phyloP scores from a whole-genome alignment of 805 yeast species.

The Jamesozyma piceae region DNA sequence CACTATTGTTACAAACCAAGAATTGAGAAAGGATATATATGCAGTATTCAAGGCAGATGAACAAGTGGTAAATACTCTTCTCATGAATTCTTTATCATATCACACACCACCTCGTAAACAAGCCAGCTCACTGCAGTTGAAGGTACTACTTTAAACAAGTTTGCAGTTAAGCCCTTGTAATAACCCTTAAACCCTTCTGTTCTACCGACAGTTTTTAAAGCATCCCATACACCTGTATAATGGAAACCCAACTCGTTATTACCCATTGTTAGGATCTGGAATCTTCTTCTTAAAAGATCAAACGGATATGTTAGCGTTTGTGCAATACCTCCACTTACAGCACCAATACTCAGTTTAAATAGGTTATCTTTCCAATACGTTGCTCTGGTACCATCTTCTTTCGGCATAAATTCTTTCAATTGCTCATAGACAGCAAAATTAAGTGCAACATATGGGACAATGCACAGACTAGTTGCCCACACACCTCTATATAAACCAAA shows the following conservation, averaged over 20 bases:
- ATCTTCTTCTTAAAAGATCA: conserved; percentile 78
- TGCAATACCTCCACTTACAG: conserved; percentile 78
- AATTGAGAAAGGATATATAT: background rate
- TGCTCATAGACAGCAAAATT: conserved; percentile 87
- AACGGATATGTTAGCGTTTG: conserved; percentile 88
- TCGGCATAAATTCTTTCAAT: conserved; percentile 48
- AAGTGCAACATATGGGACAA: conserved; percentile 91
- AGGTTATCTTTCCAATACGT: conserved; percentile 31
- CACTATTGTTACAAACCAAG: background rate
- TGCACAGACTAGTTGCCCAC: conserved; percentile 85
- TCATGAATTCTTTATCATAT: background rate
- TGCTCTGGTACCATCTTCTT: conserved; percentile 10
- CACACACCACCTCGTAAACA: conserved; percentile 55
- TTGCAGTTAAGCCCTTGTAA: conserved; percentile 80
- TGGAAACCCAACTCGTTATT: conserved; percentile 64
- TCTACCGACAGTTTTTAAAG: conserved; percentile 56
- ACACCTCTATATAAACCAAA: conserved; percentile 74
- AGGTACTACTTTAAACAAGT: conserved; percentile 75
- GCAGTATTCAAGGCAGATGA: background rate
- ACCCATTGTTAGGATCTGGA: conserved; percentile 83
- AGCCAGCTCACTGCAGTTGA: conserved; percentile 95
- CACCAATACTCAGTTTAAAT: conserved; percentile 66
- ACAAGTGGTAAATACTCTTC: background rate
- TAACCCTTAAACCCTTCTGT: conserved; percentile 69
- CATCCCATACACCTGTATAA: conserved; percentile 69